These are phyloP conservation scores for Lunasporangiospora selenospora DNA, from an alignment of 192 early-diverging fungal genomes.

Conservation along the genomic window DNA sequence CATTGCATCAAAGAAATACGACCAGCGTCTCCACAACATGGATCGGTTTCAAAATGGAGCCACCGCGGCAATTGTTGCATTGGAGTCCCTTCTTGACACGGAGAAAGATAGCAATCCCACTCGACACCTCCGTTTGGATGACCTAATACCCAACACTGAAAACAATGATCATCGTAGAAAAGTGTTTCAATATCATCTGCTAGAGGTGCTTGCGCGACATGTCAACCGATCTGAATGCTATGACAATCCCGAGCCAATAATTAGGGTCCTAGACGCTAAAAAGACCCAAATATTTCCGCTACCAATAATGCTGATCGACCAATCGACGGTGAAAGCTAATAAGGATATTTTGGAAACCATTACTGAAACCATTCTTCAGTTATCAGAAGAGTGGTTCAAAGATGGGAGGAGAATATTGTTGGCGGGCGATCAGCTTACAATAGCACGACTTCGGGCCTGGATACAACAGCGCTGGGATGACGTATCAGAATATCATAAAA, in stretches of 20 bases:
- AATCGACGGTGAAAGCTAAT: slow-evolving; percentile 13
- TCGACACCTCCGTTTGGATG: not conserved
- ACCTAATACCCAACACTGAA: not conserved
- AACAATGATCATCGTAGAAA: not conserved
- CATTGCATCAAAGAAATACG: not conserved
- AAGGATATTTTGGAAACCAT: slow-evolving; percentile 3
- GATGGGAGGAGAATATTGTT: not conserved
- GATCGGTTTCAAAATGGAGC: slow-evolving; percentile 5
- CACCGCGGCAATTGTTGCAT: not conserved
- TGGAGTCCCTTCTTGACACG: not conserved
- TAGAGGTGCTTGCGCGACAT: not conserved
- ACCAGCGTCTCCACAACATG: slow-evolving; percentile 2
- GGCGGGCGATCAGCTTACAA: slow-evolving; percentile 14
- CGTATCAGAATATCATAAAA: not conserved
- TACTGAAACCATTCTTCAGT: not conserved
- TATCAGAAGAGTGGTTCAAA: slow-evolving; percentile 1
- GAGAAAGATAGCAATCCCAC: not conserved
- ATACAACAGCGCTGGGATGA: not conserved
- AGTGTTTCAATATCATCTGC: not conserved
- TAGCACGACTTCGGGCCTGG: not conserved
- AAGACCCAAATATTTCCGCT: slow-evolving; percentile 11
- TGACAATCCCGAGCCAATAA: too few relatives aligned
- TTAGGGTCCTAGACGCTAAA: not conserved
- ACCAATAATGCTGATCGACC: slow-evolving; percentile 18
- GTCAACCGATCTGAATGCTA: not conserved